A percentile compares a stretch with the other conserved stretches of the same genome.
These are phyloP conservation scores for Penicillium herquei DNA, from an alignment of 495 filamentous ascomycete species.

Conservation along the genomic window DNA sequence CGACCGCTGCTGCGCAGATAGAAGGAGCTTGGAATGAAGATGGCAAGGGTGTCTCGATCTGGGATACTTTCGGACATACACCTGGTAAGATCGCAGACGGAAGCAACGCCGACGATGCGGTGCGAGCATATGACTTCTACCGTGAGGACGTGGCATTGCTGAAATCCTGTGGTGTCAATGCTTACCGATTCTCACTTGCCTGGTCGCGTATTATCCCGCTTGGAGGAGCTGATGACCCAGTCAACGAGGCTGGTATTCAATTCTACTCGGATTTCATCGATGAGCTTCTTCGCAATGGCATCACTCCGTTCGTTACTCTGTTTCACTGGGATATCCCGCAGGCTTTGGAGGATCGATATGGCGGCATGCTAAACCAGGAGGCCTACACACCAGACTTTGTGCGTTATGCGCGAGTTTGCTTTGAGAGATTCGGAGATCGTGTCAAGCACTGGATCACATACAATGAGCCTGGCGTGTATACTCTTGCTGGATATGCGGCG, in stretches of 20 bases:
- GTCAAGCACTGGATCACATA: conserved; percentile 53
- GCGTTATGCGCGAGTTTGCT: conserved; percentile 45
- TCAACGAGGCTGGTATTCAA: conserved; percentile 43
- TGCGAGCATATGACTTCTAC: conserved; percentile 68
- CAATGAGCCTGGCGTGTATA: conserved; percentile 48
- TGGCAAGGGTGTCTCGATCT: conserved; percentile 68
- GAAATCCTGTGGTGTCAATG: conserved; percentile 60
- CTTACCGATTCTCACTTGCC: conserved; percentile 70
- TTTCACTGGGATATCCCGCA: conserved; percentile 53
- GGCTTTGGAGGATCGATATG: conserved; percentile 45
- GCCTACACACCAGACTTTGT: conserved; percentile 46
- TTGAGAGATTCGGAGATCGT: conserved; percentile 40
- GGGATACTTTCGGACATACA: conserved; percentile 68
- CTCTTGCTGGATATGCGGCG: conserved; percentile 47
- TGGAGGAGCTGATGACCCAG: conserved; percentile 30
- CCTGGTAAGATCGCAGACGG: conserved; percentile 69
- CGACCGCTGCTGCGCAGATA: conserved; percentile 54
- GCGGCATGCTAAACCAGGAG: conserved; percentile 44
- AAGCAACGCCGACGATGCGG: conserved; percentile 62
- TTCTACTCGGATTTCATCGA: conserved; percentile 47
- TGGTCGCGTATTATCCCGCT: conserved; percentile 69
- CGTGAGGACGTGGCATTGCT: conserved; percentile 69
- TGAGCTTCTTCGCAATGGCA: conserved; percentile 38
- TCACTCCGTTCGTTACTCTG: conserved; percentile 49
- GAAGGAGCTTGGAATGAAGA: conserved; percentile 66